These are phyloP conservation scores for Tetrahymena borealis DNA, from an alignment of 73 alveolate species.

Conservation along the genomic window DNA sequence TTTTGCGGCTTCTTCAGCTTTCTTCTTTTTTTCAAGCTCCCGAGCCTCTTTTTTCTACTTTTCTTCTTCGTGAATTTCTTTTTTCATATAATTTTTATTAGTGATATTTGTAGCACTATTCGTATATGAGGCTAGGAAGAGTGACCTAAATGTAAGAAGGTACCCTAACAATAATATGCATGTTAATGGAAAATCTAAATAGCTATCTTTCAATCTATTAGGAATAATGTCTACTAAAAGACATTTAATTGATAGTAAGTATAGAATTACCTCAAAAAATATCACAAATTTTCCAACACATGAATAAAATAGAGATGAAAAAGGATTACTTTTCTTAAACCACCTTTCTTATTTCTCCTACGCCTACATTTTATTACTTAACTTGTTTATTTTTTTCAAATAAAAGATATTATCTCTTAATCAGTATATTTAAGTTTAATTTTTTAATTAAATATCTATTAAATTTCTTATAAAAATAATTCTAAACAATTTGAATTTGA, in stretches of 20 bases:
- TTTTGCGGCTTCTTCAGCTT: background rate
- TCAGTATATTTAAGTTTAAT: no score
- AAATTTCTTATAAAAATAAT: no score
- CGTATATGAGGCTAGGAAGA: background rate
- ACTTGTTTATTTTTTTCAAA: background rate
- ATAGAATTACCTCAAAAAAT: background rate
- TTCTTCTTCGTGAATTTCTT: background rate
- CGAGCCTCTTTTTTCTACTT: background rate
- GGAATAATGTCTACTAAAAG: background rate
- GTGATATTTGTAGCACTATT: background rate
- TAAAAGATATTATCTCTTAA: background rate
- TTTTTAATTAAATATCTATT: no score
- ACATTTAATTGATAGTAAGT: background rate
- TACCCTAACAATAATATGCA: background rate
- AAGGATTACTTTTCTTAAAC: background rate
- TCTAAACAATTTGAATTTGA: no score
- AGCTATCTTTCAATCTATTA: background rate
- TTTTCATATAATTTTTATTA: background rate
- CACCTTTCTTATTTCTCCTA: background rate
- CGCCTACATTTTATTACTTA: background rate
- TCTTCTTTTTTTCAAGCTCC: background rate
- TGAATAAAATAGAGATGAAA: background rate
- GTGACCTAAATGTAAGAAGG: background rate
- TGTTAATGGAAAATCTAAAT: background rate
- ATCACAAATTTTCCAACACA: background rate